Evolutionary conservation across 305 asterid genomes (phyloP), one percentile per base, ranked within the genome.

Genomic region (Fraxinus xanthoxyloides): DNA sequence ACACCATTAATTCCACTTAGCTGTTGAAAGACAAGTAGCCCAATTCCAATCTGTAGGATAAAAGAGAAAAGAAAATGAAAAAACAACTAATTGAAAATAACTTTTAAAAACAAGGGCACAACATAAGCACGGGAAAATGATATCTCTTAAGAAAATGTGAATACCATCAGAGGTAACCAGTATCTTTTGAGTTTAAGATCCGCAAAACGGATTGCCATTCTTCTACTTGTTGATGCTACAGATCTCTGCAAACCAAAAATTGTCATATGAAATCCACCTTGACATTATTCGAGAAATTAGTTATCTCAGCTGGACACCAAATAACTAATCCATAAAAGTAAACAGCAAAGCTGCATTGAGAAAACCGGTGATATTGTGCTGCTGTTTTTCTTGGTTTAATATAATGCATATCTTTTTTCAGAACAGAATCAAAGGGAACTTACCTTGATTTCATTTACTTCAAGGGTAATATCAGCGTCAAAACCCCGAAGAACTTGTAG

Each of bases 401-500:
- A 23, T 19, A 61, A 61, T 19, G 70, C 30, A 7, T 6, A n/a
- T 7, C 28, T 51, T 5, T 69, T 69, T 12, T 51, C 77, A 10
- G 28, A 76, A 8, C 70, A 26, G 2, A 61, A 74, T 24, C 35
- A 54, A 70, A 34, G 40, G 43, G 38, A 23, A 26, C 23, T 84
- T 79, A 91, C 98, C 98, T 95, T 95, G 87, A 95, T 95, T 82
- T 93, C 98, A 87, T 93, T 90, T 38, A 95, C 97, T 92, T 95
- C 98, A 83, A 87, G 76, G 69, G 93, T 80, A 81, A 95, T 93
- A 87, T 95, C 98, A 51, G 98, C 86, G 63, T 95, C 98, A 75
- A 95, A 95, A 76, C 98, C 98, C 65, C 97, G 95, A 82, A 95
- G 98, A 75, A 95, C 98, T 95, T 93, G 98, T 82, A 95, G 84